A percentile compares a stretch with the other conserved stretches of the same genome.
Conservation (phyloP, 805 yeast genomes). For the Candida krabiensis region DNA sequence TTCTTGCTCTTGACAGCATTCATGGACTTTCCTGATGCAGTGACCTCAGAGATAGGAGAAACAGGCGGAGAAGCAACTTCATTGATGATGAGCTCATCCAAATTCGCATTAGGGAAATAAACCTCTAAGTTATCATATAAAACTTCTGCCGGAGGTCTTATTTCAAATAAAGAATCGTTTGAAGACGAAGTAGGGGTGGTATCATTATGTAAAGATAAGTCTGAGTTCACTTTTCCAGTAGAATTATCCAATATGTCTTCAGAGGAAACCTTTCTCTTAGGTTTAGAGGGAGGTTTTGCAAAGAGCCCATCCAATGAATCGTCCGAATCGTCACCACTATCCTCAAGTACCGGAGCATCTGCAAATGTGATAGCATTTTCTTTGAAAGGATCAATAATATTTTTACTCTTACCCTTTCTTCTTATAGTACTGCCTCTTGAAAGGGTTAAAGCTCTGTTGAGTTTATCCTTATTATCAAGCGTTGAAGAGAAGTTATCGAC, state of each 20-base stretch:
- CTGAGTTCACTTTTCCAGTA: not conserved
- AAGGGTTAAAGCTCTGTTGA: slow-evolving; percentile 1
- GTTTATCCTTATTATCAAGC: not conserved
- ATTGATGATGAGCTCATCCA: slow-evolving; percentile 85
- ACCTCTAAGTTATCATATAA: slow-evolving; percentile 88
- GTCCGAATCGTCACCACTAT: slow-evolving; percentile 35
- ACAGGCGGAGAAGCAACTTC: slow-evolving; percentile 64
- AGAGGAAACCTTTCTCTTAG: not conserved
- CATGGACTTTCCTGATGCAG: not conserved
- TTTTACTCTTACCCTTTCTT: slow-evolving; percentile 14
- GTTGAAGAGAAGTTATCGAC: slow-evolving; percentile 1
- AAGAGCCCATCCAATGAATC: slow-evolving; percentile 58
- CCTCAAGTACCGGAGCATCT: slow-evolving; percentile 59
- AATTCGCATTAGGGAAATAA: slow-evolving; percentile 88
- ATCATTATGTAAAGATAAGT: not conserved
- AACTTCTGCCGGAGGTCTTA: slow-evolving; percentile 94
- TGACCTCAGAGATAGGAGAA: slow-evolving; percentile 40
- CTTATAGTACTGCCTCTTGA: slow-evolving; percentile 15
- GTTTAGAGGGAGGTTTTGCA: slow-evolving; percentile 46
- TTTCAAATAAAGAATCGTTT: slow-evolving; percentile 44
- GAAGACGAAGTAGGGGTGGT: slow-evolving; percentile 21
- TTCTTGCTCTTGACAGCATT: slow-evolving; percentile 9
- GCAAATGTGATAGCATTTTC: slow-evolving; percentile 76
- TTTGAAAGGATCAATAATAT: slow-evolving; percentile 50
- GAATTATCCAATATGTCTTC: no score